A percentile compares a stretch with the other conserved stretches of the same genome.
These are phyloP conservation scores for Naematelia encephala DNA, from an alignment of 768 basidiomycete genomes.

Conservation along the genomic window DNA sequence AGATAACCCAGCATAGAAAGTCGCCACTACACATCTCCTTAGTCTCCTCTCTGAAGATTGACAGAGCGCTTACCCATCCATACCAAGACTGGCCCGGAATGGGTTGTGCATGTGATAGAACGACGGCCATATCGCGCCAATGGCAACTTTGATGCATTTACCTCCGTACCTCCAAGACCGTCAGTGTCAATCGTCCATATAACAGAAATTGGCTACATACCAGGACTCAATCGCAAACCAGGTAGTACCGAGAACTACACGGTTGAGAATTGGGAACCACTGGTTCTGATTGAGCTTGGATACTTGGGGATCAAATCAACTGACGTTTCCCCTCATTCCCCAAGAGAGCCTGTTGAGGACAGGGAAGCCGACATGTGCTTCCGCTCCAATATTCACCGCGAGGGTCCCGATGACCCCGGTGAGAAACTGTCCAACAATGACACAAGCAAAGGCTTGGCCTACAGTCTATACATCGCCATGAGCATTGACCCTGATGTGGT, in stretches of 20 bases:
- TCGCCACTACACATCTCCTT: background rate
- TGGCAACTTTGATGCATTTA: background rate
- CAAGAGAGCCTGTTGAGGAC: slow-evolving; percentile 25
- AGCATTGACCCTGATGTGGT: background rate
- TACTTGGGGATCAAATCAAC: background rate
- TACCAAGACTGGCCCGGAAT: background rate
- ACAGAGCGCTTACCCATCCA: background rate
- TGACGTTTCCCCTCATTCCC: slow-evolving; percentile 27
- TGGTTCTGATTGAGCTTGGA: background rate
- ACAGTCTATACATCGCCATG: slow-evolving; percentile 15
- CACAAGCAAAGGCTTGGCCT: slow-evolving; percentile 20
- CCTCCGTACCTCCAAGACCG: no score
- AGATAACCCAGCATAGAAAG: background rate
- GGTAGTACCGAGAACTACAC: background rate
- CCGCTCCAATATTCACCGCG: slow-evolving; percentile 19
- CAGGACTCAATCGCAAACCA: background rate
- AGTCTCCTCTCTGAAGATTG: background rate
- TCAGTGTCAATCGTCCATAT: background rate
- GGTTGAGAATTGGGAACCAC: background rate
- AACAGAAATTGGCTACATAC: background rate
- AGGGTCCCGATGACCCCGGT: slow-evolving; percentile 23
- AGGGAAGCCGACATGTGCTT: slow-evolving; percentile 26
- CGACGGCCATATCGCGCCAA: background rate
- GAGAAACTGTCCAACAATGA: slow-evolving; percentile 25
- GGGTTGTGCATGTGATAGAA: background rate